A percentile compares a stretch with the other conserved stretches of the same genome.
phyloP scores from a whole-genome alignment of 176 grass and related monocot genomes.

The Eragrostis nindensis region DNA sequence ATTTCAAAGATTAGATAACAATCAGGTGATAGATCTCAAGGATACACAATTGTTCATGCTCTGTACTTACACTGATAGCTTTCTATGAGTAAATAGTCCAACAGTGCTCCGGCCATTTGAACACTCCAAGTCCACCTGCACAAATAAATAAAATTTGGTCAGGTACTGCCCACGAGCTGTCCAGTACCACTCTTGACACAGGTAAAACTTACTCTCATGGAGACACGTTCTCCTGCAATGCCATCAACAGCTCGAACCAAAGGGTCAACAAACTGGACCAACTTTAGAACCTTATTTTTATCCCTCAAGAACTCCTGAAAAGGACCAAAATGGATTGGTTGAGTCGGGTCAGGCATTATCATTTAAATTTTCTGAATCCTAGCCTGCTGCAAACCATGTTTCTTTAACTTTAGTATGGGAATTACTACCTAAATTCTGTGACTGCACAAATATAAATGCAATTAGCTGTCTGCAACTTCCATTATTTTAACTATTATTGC shows the following conservation, averaged over 20 bases:
- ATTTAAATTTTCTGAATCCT: conserved; percentile 15
- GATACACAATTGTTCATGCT: neutral
- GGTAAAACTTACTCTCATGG: conserved; percentile 76
- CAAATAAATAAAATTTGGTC: conserved; percentile 27
- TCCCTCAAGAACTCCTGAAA: conserved; percentile 78
- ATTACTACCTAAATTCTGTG: neutral
- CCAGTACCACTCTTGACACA: conserved; percentile 6
- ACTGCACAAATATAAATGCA: neutral
- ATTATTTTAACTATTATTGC: neutral
- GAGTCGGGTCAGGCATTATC: conserved; percentile 30
- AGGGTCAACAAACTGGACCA: conserved; percentile 71
- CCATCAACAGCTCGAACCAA: conserved; percentile 80
- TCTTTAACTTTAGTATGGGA: conserved; percentile 2
- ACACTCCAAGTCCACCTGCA: conserved; percentile 77
- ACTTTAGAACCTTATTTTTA: conserved; percentile 65
- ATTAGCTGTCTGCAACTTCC: neutral
- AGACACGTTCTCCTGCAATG: conserved; percentile 69
- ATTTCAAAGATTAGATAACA: neutral
- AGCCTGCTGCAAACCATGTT: neutral
- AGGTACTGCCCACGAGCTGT: conserved; percentile 1
- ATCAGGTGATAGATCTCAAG: neutral
- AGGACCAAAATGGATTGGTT: neutral
- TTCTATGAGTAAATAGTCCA: conserved; percentile 69
- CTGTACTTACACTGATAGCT: conserved; percentile 64
- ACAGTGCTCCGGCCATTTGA: conserved; percentile 65